Percentiles rank a stretch among this genome's conserved stretches.
These are phyloP conservation scores for Cyclotella kingstonii DNA, from an alignment of 108 stramenopile genomes.

Conservation along the genomic window DNA sequence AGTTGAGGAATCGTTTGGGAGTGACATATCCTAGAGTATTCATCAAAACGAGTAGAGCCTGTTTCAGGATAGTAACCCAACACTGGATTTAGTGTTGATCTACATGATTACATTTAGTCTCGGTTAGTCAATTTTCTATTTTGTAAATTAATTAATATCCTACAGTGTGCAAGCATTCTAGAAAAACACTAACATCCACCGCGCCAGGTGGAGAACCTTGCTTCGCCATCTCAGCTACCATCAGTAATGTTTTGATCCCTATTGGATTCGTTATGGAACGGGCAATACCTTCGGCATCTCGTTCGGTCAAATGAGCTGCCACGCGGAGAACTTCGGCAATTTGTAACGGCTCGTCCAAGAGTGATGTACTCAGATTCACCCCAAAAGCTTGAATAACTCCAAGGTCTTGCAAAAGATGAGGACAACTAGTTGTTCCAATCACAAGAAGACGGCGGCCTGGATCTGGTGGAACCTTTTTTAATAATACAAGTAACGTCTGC, in stretches of 20 bases:
- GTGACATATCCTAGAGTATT: no score
- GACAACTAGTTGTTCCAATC: slow-evolving; percentile 91
- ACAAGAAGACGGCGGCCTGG: slow-evolving; percentile 88
- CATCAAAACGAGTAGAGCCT: no score
- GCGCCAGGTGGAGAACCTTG: slow-evolving; percentile 66
- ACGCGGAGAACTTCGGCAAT: slow-evolving; percentile 85
- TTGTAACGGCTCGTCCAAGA: slow-evolving; percentile 81
- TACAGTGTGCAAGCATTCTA: slow-evolving; percentile 95
- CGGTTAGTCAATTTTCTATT: no score
- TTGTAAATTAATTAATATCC: slow-evolving; percentile 63
- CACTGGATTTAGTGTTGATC: no score
- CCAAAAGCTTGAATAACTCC: slow-evolving; percentile 91
- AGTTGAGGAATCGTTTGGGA: background rate
- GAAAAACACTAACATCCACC: slow-evolving; percentile 87
- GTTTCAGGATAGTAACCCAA: no score
- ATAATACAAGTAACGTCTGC: slow-evolving; percentile 94
- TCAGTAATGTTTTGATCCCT: slow-evolving; percentile 95
- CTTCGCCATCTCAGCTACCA: slow-evolving; percentile 97
- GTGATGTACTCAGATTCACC: slow-evolving; percentile 77
- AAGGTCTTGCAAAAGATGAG: slow-evolving; percentile 89
- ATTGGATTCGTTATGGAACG: slow-evolving; percentile 90
- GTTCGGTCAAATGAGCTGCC: slow-evolving; percentile 72
- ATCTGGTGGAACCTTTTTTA: slow-evolving; percentile 95
- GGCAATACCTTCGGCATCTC: slow-evolving; percentile 84
- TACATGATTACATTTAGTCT: no score